phyloP scores from a whole-genome alignment of 1,284 basidiomycete genomes.

The Sanghuangporus sanghuang region DNA sequence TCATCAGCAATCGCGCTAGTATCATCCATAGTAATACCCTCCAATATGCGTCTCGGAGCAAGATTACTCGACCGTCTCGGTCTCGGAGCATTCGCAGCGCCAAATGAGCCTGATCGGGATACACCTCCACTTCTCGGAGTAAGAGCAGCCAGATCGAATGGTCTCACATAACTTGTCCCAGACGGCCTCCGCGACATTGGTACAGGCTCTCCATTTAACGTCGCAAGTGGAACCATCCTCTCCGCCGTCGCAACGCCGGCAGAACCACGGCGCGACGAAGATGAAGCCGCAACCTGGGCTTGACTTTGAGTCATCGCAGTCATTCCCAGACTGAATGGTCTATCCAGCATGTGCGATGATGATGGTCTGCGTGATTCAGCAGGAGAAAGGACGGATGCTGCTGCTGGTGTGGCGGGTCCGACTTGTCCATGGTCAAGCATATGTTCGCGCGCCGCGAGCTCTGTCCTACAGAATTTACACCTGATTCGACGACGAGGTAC shows the following conservation, averaged over 20 bases:
- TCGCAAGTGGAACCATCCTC: background rate
- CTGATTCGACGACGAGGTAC: constrained; percentile 61
- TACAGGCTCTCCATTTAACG: constrained; percentile 13
- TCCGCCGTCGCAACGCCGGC: background rate
- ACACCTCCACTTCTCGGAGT: background rate
- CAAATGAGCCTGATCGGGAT: constrained; percentile 12
- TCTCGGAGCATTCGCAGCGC: background rate
- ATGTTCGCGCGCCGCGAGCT: constrained; percentile 84
- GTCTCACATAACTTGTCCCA: background rate
- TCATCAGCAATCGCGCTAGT: constrained; percentile 15
- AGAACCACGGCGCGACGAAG: constrained; percentile 4
- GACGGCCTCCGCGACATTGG: background rate
- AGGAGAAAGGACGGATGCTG: constrained; percentile 37
- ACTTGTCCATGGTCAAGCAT: constrained; percentile 88
- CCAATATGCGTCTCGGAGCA: background rate
- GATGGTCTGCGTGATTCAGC: constrained; percentile 45
- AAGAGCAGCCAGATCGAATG: background rate
- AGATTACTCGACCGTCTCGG: constrained; percentile 7
- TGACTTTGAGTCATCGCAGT: constrained; percentile 7
- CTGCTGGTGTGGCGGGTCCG: constrained; percentile 54
- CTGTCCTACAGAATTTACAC: constrained; percentile 82
- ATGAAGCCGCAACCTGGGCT: background rate
- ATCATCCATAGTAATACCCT: background rate
- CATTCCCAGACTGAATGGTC: constrained; percentile 1
- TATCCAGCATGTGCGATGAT: constrained; percentile 16